These are phyloP conservation scores for Calonectria henricotiae DNA, from an alignment of 2,329 filamentous ascomycete species.

Conservation along the genomic window DNA sequence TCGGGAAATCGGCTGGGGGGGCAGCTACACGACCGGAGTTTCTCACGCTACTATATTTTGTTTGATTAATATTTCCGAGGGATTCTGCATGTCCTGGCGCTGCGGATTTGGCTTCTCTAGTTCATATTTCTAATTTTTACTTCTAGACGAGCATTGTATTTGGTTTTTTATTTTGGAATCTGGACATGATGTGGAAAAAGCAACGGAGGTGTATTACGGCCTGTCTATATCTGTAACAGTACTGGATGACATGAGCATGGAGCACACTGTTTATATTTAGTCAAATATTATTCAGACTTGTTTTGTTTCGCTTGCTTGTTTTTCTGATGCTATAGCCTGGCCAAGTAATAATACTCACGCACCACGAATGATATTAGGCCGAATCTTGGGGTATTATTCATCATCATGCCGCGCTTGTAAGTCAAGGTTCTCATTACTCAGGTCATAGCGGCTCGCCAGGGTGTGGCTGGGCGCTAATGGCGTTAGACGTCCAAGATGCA, in stretches of 20 bases:
- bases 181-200: slow-evolving; percentile 33
- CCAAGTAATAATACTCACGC: background rate
- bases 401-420: slow-evolving; percentile 13
- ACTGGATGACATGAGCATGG: slow-evolving; percentile 24
- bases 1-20: slow-evolving; percentile 25
- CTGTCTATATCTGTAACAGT: slow-evolving; percentile 37
- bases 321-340: background rate
- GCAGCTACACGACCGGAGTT: slow-evolving; percentile 43
- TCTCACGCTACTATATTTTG: slow-evolving; percentile 42
- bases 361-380: background rate
- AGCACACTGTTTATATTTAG: slow-evolving; percentile 16
- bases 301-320: slow-evolving; percentile 6
- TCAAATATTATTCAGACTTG: slow-evolving; percentile 21
- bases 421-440: background rate
- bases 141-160: slow-evolving; percentile 36
- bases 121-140: slow-evolving; percentile 27
- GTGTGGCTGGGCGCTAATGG: slow-evolving; percentile 24
- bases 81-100: slow-evolving; percentile 51
- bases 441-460: slow-evolving; percentile 2
- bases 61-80: slow-evolving; percentile 48
- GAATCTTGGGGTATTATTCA: background rate
- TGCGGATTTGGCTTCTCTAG: slow-evolving; percentile 39
- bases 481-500: slow-evolving; percentile 33
- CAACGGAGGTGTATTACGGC: slow-evolving; percentile 29
- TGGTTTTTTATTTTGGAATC: slow-evolving; percentile 30